Percentiles rank a stretch among this genome's conserved stretches.
phyloP scores from a whole-genome alignment of 106 monocot species.

The Phalaenopsis equestris region DNA sequence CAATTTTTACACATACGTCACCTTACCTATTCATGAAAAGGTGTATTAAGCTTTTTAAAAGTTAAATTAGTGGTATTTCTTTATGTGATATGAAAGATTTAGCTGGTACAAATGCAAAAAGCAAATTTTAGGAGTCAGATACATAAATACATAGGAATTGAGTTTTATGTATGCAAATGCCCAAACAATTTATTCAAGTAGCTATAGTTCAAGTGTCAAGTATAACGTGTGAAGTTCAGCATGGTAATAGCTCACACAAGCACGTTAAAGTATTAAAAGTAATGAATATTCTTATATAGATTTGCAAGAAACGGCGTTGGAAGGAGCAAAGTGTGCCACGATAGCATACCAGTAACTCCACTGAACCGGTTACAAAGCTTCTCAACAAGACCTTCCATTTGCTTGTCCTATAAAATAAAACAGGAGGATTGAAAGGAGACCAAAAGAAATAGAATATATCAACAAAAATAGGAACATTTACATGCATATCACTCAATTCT shows the following conservation, averaged over 20 bases:
- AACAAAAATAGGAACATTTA: neutral
- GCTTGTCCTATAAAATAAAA: slow-evolving; percentile 63
- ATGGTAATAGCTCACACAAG: neutral
- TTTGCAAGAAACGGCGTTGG: neutral
- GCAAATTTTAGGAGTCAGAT: too few species aligned
- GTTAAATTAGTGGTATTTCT: too few species aligned
- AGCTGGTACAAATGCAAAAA: too few species aligned
- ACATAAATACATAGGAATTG: too few species aligned
- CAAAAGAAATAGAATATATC: neutral
- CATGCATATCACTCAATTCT: too few species aligned
- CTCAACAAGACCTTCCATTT: slow-evolving; percentile 99
- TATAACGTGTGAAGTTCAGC: neutral
- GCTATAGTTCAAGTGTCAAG: neutral
- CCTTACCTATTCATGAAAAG: too few species aligned
- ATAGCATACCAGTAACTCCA: slow-evolving; percentile 64
- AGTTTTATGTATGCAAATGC: too few species aligned
- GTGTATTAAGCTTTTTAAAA: too few species aligned
- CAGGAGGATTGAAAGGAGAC: neutral
- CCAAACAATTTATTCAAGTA: neutral
- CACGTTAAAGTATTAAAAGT: neutral
- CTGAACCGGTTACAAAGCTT: slow-evolving; percentile 92
- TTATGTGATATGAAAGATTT: too few species aligned
- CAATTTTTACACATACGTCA: too few species aligned
- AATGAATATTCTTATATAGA: neutral
- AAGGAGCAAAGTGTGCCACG: neutral